A percentile compares a stretch with the other conserved stretches of the same genome.
Conservation (phyloP, 106 monocot genomes). For the Dioscorea dumetorum region DNA sequence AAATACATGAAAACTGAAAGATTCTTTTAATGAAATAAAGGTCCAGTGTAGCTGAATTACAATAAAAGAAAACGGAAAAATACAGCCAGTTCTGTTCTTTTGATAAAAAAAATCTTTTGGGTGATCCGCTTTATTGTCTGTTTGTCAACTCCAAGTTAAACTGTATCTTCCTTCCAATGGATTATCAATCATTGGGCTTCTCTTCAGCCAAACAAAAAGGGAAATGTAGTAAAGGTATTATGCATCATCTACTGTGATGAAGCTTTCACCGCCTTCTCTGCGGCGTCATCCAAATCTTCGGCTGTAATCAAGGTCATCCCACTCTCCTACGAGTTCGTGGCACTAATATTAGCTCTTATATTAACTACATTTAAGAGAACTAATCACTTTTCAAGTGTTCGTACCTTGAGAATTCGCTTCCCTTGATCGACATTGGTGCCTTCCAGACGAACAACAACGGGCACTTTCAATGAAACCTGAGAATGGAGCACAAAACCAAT, state of each 20-base stretch:
- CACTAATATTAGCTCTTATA: not conserved
- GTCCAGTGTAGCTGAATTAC: not conserved
- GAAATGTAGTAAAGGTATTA: not conserved
- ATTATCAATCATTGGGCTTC: not conserved
- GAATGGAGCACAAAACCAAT: not conserved
- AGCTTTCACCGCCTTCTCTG: conserved; percentile 91
- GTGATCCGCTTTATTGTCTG: too few relatives aligned
- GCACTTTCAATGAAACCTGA: conserved; percentile 85
- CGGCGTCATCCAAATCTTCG: conserved; percentile 95
- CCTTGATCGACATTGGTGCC: conserved; percentile 98
- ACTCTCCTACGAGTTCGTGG: conserved; percentile 53
- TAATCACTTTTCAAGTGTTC: not conserved
- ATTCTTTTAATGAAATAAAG: not conserved
- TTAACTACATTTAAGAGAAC: too few relatives aligned
- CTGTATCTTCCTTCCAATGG: not conserved
- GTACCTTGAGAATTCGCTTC: conserved; percentile 96
- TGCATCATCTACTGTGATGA: conserved; percentile 13
- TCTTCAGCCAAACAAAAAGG: not conserved
- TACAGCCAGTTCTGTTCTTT: not conserved
- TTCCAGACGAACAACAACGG: conserved; percentile 92
- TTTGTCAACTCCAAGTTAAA: not conserved
- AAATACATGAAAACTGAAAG: too few relatives aligned
- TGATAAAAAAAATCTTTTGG: too few relatives aligned
- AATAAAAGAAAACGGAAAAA: not conserved
- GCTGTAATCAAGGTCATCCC: conserved; percentile 87